Evolutionary conservation across 129 eudicot species (phyloP), one percentile per base, ranked within the genome.

Genomic region (carrot (Daucus carota)): DNA sequence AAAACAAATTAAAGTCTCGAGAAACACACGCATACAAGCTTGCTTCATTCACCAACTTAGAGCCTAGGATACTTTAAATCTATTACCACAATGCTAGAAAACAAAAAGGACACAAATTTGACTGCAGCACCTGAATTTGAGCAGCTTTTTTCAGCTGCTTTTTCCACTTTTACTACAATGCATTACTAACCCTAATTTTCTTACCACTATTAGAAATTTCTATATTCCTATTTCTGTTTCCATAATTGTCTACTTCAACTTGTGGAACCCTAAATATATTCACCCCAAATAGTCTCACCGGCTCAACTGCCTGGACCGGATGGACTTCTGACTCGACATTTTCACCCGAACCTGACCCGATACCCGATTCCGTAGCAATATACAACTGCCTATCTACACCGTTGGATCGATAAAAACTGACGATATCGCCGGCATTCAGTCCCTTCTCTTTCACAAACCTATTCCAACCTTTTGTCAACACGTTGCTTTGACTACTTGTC

Each of bases 401-500:
- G 14, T 91, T 87, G 22, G 97, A 90, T 46, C 95, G 50, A n/a
- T 85, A 87, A 72, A 93, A 93, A 59, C 87, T 80, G 29, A 93
- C 98, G 80, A 86, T 71, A 68, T 93, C 97, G 17, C 98, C 97
- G 3, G 97, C 97, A 50, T 82, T 84, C 33, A 93, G 62, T 20
- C 74, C 54, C 83, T 93, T 93, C 84, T 93, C 98, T 86, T 90
- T 93, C 66, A 93, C 98, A 66, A 88, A 93, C 75, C 98, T 82
- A 85, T 92, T 93, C 98, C 98, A 93, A 6, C 97, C 98, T 77
- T 93, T 93, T 0, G 96, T 93, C 68, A 93, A 77, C 22, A 93
- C 98, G 40, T 93, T 90, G 76, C 96, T 88, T 54, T 93, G 98
- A 28, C 98, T 93, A 29, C 97, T 90, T 4, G 89, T 93, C 98